Conservation (phyloP, 2,329 filamentous ascomycete genomes). For the Colletotrichum coccodes region DNA sequence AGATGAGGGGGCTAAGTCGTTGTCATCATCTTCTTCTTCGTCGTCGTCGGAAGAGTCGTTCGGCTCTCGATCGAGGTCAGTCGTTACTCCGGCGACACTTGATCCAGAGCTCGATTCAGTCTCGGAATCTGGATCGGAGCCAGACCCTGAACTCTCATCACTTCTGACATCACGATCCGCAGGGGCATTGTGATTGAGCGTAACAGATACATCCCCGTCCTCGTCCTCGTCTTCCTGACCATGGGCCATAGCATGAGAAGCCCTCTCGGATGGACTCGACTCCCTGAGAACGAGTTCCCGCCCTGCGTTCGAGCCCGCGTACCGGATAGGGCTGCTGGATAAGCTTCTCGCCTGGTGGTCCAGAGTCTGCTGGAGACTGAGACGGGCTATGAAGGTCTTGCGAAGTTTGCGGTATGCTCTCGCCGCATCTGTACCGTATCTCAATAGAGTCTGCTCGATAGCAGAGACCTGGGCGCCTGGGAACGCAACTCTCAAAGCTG, state of each 20-base stretch:
- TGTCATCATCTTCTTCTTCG: neutral
- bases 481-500: constrained; percentile 54
- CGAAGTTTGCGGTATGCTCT: constrained; percentile 50
- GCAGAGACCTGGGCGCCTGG: constrained; percentile 48
- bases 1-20: neutral
- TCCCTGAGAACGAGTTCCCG: constrained; percentile 7
- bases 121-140: constrained; percentile 45
- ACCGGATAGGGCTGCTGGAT: constrained; percentile 15
- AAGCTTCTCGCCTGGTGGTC: constrained; percentile 34
- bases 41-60: neutral
- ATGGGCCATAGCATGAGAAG: neutral
- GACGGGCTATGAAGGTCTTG: constrained; percentile 35
- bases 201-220: neutral
- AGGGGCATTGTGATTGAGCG: constrained; percentile 4
- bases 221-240: neutral
- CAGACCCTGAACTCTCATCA: constrained; percentile 33
- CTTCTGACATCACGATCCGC: constrained; percentile 31
- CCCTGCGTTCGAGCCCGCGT: neutral
- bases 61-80: constrained; percentile 5
- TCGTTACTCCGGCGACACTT: neutral
- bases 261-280: neutral
- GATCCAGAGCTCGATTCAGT: constrained; percentile 45
- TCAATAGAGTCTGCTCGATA: constrained; percentile 48
- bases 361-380: constrained; percentile 46
- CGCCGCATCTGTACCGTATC: constrained; percentile 46